Percentiles rank a stretch among this genome's conserved stretches.
Conservation (phyloP, 805 yeast genomes). For the Kuraishia capsulata region DNA sequence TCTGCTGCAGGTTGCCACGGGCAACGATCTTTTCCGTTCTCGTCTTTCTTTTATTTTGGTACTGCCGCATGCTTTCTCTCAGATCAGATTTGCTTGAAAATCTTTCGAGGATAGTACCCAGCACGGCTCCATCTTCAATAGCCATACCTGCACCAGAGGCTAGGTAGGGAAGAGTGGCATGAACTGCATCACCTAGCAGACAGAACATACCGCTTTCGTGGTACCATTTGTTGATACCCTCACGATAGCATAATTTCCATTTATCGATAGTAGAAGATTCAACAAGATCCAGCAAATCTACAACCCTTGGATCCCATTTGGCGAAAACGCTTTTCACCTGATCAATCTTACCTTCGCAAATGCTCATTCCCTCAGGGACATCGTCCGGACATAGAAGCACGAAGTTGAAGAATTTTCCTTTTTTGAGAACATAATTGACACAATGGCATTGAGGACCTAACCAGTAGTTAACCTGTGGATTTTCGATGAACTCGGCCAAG, state of each 20-base stretch:
- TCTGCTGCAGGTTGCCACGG: conserved; percentile 12
- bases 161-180: conserved; percentile 24
- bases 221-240: conserved; percentile 18
- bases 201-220: conserved; percentile 16
- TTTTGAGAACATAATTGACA: conserved; percentile 18
- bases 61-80: conserved; percentile 10
- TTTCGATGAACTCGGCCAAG: conserved; percentile 8
- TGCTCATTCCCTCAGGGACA: conserved; percentile 12
- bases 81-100: conserved; percentile 12
- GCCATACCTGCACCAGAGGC: conserved; percentile 26
- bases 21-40: conserved; percentile 18
- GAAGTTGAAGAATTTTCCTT: conserved; percentile 19
- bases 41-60: conserved; percentile 14
- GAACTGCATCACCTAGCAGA: conserved; percentile 23
- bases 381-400: conserved; percentile 22
- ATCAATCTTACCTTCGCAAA: conserved; percentile 13
- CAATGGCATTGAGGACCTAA: conserved; percentile 22
- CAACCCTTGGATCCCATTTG: conserved; percentile 20
- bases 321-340: conserved; percentile 16
- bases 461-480: conserved; percentile 22
- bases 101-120: conserved; percentile 13
- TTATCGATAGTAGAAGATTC: conserved; percentile 12
- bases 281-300: conserved; percentile 12
- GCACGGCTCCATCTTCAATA: conserved; percentile 23
- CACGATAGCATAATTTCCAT: conserved; percentile 19